Evolutionary conservation across 1,284 basidiomycete genomes (phyloP).

Genomic region (Leccinum subrobustum): DNA sequence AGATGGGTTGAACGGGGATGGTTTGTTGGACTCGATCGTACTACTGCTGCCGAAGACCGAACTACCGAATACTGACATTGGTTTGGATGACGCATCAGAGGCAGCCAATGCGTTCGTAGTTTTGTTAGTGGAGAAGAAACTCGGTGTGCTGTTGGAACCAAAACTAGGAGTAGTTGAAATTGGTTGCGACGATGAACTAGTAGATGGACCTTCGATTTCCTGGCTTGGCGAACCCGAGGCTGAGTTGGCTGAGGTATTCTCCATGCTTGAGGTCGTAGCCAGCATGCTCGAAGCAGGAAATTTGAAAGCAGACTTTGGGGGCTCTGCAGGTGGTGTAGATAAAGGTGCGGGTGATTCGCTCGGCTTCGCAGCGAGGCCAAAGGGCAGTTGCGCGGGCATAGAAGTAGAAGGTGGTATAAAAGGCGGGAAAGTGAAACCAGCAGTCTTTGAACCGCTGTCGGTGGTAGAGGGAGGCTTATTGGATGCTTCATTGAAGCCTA

Average conservation of each 20-base stretch:
- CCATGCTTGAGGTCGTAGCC: conserved; percentile 4
- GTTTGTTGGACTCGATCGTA: conserved; percentile 16
- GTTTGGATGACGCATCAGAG: conserved; percentile 22
- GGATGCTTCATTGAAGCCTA: conserved; percentile 7
- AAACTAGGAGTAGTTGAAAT: conserved; percentile 12
- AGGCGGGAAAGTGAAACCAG: conserved; percentile 22
- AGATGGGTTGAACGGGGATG: conserved; percentile 9
- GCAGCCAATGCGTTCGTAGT: conserved; percentile 15
- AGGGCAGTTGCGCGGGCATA: conserved; percentile 13
- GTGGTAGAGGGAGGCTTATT: conserved; percentile 2
- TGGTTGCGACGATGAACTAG: conserved; percentile 10
- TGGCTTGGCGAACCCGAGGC: conserved; percentile 6
- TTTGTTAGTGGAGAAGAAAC: conserved; percentile 26
- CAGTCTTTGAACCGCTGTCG: conserved; percentile 20
- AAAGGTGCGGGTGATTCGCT: conserved; percentile 18
- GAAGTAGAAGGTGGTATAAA: conserved; percentile 27
- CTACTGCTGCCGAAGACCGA: conserved; percentile 27
- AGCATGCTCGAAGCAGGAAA: conserved; percentile 10
- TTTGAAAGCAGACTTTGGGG: conserved; percentile 23
- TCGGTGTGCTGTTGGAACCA: conserved; percentile 20
- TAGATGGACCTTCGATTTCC: conserved; percentile 8
- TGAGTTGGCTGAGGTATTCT: conserved; percentile 8
- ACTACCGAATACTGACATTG: conserved; percentile 26
- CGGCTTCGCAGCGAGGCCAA: conserved; percentile 19
- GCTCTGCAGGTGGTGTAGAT: conserved; percentile 12